These are phyloP conservation scores for Melocanna baccifera DNA, from an alignment of 176 grass and related monocot species.

Conservation along the genomic window DNA sequence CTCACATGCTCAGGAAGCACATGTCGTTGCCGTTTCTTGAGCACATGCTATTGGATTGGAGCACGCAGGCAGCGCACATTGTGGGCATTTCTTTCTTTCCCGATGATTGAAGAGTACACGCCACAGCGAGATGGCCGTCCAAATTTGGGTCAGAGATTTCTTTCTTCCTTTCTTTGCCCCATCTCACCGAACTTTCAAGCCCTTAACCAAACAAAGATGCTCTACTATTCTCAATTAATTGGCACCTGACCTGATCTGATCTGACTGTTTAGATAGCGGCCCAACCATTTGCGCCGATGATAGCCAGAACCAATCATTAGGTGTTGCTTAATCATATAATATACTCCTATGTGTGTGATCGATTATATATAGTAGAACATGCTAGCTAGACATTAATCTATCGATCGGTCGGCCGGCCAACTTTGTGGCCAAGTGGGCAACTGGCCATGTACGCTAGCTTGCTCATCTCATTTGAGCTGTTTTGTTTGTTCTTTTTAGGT, in stretches of 20 bases:
- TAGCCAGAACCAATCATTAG: neutral
- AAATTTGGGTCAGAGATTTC: constrained; percentile 16
- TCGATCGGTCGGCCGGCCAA: neutral
- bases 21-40: neutral
- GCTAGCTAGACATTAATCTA: neutral
- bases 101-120: constrained; percentile 32
- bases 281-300: constrained; percentile 32
- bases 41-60: constrained; percentile 31
- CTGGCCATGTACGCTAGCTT: neutral
- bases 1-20: constrained; percentile 33
- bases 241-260: constrained; percentile 17
- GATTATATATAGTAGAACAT: neutral
- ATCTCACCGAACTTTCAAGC: neutral
- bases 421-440: constrained; percentile 25
- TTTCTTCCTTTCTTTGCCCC: constrained; percentile 10
- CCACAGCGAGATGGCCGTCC: neutral
- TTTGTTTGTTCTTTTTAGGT: neutral
- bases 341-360: neutral
- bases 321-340: neutral
- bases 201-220: neutral
- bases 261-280: constrained; percentile 16
- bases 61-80: neutral
- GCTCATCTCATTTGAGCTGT: neutral
- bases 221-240: neutral
- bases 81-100: neutral